These are phyloP conservation scores for Kickxella alabastrina DNA, from an alignment of 192 early-diverging fungal genomes.

Conservation along the genomic window DNA sequence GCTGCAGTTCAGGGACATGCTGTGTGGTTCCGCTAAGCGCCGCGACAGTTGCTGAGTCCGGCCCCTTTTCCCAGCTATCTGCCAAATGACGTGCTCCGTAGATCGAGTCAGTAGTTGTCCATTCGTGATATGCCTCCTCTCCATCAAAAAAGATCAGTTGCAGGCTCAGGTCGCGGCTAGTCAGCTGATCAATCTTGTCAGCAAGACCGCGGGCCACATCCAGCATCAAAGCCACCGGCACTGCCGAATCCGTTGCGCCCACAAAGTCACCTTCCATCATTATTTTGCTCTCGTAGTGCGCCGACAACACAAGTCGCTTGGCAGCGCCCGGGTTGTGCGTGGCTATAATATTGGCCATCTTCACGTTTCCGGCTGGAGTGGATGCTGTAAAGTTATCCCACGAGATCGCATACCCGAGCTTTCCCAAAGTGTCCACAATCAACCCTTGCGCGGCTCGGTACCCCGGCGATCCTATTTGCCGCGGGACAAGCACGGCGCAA, in stretches of 20 bases:
- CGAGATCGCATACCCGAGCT: conserved; percentile 77
- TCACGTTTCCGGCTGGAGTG: conserved; percentile 74
- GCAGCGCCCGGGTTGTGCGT: conserved; percentile 76
- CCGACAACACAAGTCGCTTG: conserved; percentile 76
- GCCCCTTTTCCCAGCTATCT: conserved; percentile 63
- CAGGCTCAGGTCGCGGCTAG: conserved; percentile 55
- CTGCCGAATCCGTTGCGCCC: conserved; percentile 89
- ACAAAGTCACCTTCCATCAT: conserved; percentile 65
- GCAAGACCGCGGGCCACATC: conserved; percentile 75
- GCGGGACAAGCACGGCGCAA: conserved; percentile 69
- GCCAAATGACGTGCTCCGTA: conserved; percentile 91
- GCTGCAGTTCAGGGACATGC: conserved; percentile 53
- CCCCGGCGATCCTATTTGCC: conserved; percentile 73
- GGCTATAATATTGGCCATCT: conserved; percentile 84
- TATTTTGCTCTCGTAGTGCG: conserved; percentile 92
- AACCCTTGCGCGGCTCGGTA: conserved; percentile 68
- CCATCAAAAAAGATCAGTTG: conserved; percentile 98
- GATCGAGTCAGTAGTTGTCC: conserved; percentile 77
- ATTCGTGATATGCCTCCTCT: conserved; percentile 82
- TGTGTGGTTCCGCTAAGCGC: conserved; percentile 15
- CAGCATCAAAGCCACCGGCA: conserved; percentile 85
- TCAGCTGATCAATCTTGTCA: conserved; percentile 51
- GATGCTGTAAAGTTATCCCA: conserved; percentile 68
- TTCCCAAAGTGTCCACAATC: conserved; percentile 61
- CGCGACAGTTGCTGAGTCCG: conserved; percentile 37